Conservation (phyloP, 2,329 filamentous ascomycete species). For the Scedosporium aurantiacum region DNA sequence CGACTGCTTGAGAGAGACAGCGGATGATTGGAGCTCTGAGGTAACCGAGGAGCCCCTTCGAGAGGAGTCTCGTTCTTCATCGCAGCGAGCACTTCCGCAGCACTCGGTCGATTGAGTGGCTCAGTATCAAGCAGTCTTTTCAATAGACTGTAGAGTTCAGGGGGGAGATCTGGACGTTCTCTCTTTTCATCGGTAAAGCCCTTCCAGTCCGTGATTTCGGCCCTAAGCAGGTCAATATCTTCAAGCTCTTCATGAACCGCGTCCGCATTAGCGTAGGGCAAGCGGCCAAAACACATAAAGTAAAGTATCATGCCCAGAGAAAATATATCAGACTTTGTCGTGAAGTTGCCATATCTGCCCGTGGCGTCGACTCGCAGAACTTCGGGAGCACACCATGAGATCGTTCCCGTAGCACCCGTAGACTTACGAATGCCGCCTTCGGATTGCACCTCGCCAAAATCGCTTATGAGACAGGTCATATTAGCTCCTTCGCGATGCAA, state of each 20-base stretch:
- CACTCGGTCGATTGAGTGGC: slow-evolving; percentile 66
- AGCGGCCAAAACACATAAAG: slow-evolving; percentile 87
- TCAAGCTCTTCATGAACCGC: slow-evolving; percentile 83
- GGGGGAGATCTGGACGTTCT: slow-evolving; percentile 69
- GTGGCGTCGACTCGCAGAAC: slow-evolving; percentile 60
- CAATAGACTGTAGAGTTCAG: slow-evolving; percentile 75
- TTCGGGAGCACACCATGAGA: slow-evolving; percentile 95
- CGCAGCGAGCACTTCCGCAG: slow-evolving; percentile 70
- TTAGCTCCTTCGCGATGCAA: slow-evolving; percentile 65
- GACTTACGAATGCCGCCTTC: slow-evolving; percentile 74
- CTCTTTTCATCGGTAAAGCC: slow-evolving; percentile 73
- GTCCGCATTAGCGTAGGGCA: slow-evolving; percentile 80
- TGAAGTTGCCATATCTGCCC: slow-evolving; percentile 83
- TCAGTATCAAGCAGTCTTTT: slow-evolving; percentile 70
- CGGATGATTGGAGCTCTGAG: not conserved
- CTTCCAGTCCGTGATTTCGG: slow-evolving; percentile 76
- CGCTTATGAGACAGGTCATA: slow-evolving; percentile 78
- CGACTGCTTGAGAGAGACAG: slow-evolving; percentile 20
- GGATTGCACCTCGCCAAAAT: slow-evolving; percentile 92
- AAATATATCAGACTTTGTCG: slow-evolving; percentile 96
- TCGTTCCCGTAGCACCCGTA: slow-evolving; percentile 87
- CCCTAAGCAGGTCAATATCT: slow-evolving; percentile 72
- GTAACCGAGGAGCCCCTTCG: slow-evolving; percentile 19
- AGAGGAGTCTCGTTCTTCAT: slow-evolving; percentile 57
- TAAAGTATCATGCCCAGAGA: slow-evolving; percentile 97